A percentile compares a stretch with the other conserved stretches of the same genome.
Evolutionary conservation across 257 asterid genomes (phyloP).

Genomic region (Asclepias syriaca): DNA sequence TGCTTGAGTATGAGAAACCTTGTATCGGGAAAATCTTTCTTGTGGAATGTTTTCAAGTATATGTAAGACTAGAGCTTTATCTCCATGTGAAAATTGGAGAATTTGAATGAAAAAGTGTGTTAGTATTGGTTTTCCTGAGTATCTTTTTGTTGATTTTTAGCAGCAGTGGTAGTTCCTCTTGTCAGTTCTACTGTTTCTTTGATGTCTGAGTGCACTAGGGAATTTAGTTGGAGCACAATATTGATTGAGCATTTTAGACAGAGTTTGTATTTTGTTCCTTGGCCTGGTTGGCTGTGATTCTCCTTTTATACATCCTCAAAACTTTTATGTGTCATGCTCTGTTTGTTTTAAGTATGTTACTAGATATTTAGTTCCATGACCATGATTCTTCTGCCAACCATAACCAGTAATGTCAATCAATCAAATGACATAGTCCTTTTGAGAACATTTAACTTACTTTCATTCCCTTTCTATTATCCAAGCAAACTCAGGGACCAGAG

Average conservation of each 20-base stretch:
- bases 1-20: background rate
- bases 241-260: background rate
- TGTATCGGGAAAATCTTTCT: background rate
- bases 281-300: background rate
- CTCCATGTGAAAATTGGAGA: background rate
- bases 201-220: background rate
- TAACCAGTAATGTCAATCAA: background rate
- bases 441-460: background rate
- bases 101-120: background rate
- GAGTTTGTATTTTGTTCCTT: background rate
- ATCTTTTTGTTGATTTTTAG: background rate
- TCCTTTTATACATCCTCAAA: background rate
- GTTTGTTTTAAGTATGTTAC: background rate
- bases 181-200: background rate
- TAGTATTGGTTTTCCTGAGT: background rate
- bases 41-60: background rate
- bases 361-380: background rate
- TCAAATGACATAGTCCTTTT: background rate
- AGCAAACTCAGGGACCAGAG: background rate
- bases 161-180: background rate
- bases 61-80: background rate
- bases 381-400: background rate
- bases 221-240: background rate
- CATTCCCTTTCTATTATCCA: background rate
- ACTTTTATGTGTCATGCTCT: background rate